Evolutionary conservation across 2,329 filamentous ascomycete genomes (phyloP).

Genomic region (Aspergillus ochraceoroseus): DNA sequence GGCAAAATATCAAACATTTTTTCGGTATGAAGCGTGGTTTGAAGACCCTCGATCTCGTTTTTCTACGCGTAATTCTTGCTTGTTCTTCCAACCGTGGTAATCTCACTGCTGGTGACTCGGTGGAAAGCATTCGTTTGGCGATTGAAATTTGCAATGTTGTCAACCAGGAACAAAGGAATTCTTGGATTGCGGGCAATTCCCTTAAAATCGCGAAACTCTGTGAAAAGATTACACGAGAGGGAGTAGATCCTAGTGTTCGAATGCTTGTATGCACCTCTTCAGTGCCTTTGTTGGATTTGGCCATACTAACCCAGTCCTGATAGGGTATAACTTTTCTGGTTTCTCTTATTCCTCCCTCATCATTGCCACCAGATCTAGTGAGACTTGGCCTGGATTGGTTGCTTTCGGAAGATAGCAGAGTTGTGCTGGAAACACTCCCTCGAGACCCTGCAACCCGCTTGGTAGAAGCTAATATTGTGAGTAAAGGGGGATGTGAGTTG

Average conservation of each 20-base stretch:
- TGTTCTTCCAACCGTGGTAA: slow-evolving; percentile 37
- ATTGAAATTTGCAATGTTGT: slow-evolving; percentile 36
- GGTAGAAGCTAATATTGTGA: slow-evolving; percentile 39
- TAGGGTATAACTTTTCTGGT: slow-evolving; percentile 34
- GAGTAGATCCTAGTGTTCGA: slow-evolving; percentile 29
- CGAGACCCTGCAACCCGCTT: slow-evolving; percentile 25
- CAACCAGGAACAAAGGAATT: slow-evolving; percentile 29
- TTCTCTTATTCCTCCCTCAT: slow-evolving; percentile 24
- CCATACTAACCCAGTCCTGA: slow-evolving; percentile 1
- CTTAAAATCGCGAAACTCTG: slow-evolving; percentile 37
- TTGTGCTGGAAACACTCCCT: slow-evolving; percentile 23
- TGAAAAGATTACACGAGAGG: slow-evolving; percentile 34
- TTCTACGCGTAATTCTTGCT: slow-evolving; percentile 39
- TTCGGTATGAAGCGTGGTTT: slow-evolving; percentile 38
- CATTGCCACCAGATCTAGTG: slow-evolving; percentile 28
- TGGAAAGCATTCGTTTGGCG: slow-evolving; percentile 36
- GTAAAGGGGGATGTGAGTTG: slow-evolving; percentile 10
- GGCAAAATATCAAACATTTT: slow-evolving; percentile 36
- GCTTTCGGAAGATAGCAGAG: slow-evolving; percentile 24
- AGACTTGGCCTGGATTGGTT: slow-evolving; percentile 24
- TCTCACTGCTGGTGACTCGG: slow-evolving; percentile 26
- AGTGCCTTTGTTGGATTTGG: neutral
- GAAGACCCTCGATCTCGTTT: slow-evolving; percentile 41
- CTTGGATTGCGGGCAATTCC: slow-evolving; percentile 34
- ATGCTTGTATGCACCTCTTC: slow-evolving; percentile 31